Percentiles rank a stretch among this genome's conserved stretches.
These are phyloP conservation scores for Drechslera avenae DNA, from an alignment of 2,329 filamentous ascomycete species.

Conservation along the genomic window DNA sequence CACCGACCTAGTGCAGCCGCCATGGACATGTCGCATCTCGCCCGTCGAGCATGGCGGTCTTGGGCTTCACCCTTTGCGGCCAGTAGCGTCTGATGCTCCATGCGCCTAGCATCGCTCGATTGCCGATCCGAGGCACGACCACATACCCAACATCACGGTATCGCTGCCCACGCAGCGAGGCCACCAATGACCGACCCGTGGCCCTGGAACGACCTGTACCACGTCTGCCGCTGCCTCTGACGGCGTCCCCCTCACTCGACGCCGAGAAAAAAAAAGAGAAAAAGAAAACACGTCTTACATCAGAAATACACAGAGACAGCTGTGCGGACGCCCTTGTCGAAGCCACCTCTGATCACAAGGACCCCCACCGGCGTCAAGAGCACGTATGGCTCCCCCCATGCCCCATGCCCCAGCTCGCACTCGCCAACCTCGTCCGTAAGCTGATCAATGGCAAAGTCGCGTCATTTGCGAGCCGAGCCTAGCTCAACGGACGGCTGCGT, in stretches of 20 bases:
- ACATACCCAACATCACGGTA: slow-evolving; percentile 30
- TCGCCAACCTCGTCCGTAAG: slow-evolving; percentile 36
- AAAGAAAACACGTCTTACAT: slow-evolving; percentile 8
- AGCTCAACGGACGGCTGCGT: slow-evolving; percentile 23
- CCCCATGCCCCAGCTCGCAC: background rate
- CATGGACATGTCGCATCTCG: slow-evolving; percentile 16
- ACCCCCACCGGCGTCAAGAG: background rate
- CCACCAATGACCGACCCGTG: slow-evolving; percentile 29
- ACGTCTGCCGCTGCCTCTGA: slow-evolving; percentile 25
- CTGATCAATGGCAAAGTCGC: slow-evolving; percentile 10
- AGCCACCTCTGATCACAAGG: background rate
- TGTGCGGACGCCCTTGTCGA: slow-evolving; percentile 16
- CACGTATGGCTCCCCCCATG: background rate
- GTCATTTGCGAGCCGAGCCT: slow-evolving; percentile 25
- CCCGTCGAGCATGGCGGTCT: background rate
- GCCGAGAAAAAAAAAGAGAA: slow-evolving; percentile 31
- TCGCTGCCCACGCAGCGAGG: slow-evolving; percentile 16
- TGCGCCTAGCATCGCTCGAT: slow-evolving; percentile 34
- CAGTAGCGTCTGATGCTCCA: slow-evolving; percentile 24
- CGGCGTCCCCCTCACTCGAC: slow-evolving; percentile 32
- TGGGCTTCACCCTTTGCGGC: slow-evolving; percentile 12
- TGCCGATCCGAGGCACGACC: slow-evolving; percentile 34
- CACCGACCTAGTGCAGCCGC: slow-evolving; percentile 16
- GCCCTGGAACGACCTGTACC: slow-evolving; percentile 26
- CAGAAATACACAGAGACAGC: slow-evolving; percentile 16